phyloP scores from a whole-genome alignment of 1,284 basidiomycete genomes.

The Ustilago tritici region DNA sequence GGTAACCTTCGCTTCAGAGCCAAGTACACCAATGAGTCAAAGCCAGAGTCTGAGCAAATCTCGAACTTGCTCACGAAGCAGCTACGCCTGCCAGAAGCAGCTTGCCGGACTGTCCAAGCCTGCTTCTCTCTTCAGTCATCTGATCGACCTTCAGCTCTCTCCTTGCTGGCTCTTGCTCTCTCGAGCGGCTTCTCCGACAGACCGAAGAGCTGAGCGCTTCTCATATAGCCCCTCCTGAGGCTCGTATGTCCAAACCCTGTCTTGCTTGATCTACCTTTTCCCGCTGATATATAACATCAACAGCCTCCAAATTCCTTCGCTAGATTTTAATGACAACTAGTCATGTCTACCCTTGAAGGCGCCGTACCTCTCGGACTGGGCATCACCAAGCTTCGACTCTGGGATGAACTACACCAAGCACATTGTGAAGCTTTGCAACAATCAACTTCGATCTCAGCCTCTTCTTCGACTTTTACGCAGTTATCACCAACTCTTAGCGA shows the following conservation, averaged over 20 bases:
- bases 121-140: constrained; percentile 3
- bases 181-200: background rate
- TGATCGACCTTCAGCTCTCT: background rate
- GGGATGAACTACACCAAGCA: constrained; percentile 36
- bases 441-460: background rate
- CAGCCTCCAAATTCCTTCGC: background rate
- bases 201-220: background rate
- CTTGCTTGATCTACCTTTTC: background rate
- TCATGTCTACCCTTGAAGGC: constrained; percentile 44
- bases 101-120: constrained; percentile 7
- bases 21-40: background rate
- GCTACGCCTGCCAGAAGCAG: background rate
- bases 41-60: background rate
- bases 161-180: background rate
- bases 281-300: background rate
- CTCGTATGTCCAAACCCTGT: background rate
- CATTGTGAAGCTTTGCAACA: constrained; percentile 14
- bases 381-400: constrained; percentile 43
- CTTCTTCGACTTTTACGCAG: background rate
- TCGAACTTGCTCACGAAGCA: background rate
- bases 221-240: background rate
- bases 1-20: background rate
- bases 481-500: background rate
- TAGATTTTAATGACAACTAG: background rate
- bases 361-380: constrained; percentile 41